A percentile compares a stretch with the other conserved stretches of the same genome.
Conservation (phyloP, 176 grass and related monocot genomes). For the Tillandsia leiboldiana region DNA sequence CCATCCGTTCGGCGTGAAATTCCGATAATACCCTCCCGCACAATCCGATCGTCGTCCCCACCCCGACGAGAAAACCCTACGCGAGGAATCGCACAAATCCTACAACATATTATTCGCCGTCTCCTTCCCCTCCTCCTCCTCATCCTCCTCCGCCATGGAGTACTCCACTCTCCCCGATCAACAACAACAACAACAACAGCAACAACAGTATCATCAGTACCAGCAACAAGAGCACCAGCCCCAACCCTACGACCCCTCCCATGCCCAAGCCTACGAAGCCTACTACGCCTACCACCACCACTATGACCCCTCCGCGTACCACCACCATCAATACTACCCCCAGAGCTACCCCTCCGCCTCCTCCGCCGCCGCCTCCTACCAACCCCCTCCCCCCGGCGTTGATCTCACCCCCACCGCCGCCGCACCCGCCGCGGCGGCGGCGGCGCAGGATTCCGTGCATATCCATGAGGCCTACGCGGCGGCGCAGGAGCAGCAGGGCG, state of each 20-base stretch:
- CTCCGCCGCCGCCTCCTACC: constrained; percentile 12
- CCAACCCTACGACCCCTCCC: constrained; percentile 15
- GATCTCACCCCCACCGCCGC: not conserved
- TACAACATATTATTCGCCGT: not conserved
- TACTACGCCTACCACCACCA: constrained; percentile 6
- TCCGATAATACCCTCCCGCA: no score
- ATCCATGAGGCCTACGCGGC: not conserved
- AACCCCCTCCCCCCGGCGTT: constrained; percentile 34
- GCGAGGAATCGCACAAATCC: not conserved
- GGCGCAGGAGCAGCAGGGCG: not conserved
- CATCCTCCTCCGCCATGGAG: not conserved
- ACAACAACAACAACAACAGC: not conserved
- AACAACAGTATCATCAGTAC: not conserved
- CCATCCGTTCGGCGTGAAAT: no score
- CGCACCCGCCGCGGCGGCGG: not conserved
- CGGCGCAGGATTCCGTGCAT: not conserved
- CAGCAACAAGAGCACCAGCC: not conserved
- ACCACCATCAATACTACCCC: constrained; percentile 18
- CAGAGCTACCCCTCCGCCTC: not conserved
- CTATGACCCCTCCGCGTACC: constrained; percentile 18
- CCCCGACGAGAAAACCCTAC: not conserved
- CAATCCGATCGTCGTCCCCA: no score
- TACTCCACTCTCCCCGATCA: not conserved
- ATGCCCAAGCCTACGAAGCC: constrained; percentile 1
- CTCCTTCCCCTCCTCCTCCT: not conserved